phyloP scores from a whole-genome alignment of 2,329 filamentous ascomycete species.

The Leptographium flavum region DNA sequence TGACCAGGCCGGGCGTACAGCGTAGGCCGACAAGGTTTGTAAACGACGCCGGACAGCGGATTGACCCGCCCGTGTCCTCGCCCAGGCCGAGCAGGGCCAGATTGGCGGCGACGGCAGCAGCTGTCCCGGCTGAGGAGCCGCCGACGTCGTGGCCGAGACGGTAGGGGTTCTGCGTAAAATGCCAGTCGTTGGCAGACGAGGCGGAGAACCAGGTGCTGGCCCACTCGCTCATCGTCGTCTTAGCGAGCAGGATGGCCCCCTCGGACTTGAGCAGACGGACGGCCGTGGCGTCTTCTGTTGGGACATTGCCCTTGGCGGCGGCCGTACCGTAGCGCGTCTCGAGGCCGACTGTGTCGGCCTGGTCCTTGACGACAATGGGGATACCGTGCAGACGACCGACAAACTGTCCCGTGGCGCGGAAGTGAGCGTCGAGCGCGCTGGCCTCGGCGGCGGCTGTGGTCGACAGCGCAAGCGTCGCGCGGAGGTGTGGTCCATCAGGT shows the following conservation, averaged over 20 bases:
- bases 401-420: conserved; percentile 6
- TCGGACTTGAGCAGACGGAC: conserved; percentile 10
- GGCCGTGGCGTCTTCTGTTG: conserved; percentile 10
- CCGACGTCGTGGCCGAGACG: conserved; percentile 10
- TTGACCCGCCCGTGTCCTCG: conserved; percentile 13
- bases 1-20: conserved; percentile 11
- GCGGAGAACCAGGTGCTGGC: conserved; percentile 10
- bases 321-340: conserved; percentile 11
- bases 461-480: conserved; percentile 11
- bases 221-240: conserved; percentile 13
- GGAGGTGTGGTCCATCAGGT: conserved; percentile 8
- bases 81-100: conserved; percentile 11
- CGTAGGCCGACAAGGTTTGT: conserved; percentile 12
- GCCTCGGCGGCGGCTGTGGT: conserved; percentile 11
- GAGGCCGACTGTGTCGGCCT: conserved; percentile 12
- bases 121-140: conserved; percentile 11
- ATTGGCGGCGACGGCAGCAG: conserved; percentile 12
- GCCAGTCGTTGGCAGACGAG: conserved; percentile 8
- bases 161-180: conserved; percentile 13
- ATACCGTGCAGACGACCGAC: conserved; percentile 13
- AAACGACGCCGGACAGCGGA: conserved; percentile 10
- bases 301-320: conserved; percentile 7
- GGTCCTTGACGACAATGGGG: conserved; percentile 12
- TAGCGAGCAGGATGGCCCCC: conserved; percentile 13
- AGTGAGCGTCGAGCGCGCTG: conserved; percentile 8